Conservation (phyloP, 331 rosid genomes). For the Dryas integrifolia region DNA sequence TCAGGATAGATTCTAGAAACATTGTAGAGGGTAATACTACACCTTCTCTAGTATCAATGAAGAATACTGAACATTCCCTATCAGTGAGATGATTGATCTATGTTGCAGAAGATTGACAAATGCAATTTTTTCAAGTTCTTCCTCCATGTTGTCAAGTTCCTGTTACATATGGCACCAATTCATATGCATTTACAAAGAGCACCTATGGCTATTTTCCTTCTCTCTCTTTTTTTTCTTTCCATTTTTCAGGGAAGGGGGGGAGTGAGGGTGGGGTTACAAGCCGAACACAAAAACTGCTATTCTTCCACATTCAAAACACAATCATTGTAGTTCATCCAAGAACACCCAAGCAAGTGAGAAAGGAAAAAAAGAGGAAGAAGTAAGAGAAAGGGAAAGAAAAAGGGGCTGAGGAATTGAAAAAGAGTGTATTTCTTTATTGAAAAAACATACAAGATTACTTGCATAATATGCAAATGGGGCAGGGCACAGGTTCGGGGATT, state of each 20-base stretch:
- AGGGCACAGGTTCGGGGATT: not conserved
- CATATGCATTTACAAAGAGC: not conserved
- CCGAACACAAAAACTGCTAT: not conserved
- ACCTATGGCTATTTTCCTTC: no score
- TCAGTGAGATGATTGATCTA: conserved; percentile 83
- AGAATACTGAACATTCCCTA: conserved; percentile 80
- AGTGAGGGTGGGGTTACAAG: not conserved
- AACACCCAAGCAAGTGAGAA: no score
- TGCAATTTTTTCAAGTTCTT: conserved; percentile 80
- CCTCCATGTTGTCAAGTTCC: conserved; percentile 80
- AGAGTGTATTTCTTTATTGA: not conserved
- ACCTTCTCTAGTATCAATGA: conserved; percentile 82
- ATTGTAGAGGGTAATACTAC: conserved; percentile 21
- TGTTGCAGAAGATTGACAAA: conserved; percentile 70
- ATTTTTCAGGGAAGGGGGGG: no score
- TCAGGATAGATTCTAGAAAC: not conserved
- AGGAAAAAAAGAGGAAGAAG: no score
- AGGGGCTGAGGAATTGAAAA: no score
- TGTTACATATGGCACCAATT: conserved; percentile 26
- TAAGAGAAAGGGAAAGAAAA: no score
- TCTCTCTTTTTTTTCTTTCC: no score
- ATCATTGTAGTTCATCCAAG: no score
- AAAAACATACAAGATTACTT: not conserved
- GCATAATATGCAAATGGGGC: not conserved
- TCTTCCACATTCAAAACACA: no score